Evolutionary conservation across 1,284 basidiomycete species (phyloP), one percentile per base, ranked within the genome.

Genomic region (Apiotrichum domesticum): DNA sequence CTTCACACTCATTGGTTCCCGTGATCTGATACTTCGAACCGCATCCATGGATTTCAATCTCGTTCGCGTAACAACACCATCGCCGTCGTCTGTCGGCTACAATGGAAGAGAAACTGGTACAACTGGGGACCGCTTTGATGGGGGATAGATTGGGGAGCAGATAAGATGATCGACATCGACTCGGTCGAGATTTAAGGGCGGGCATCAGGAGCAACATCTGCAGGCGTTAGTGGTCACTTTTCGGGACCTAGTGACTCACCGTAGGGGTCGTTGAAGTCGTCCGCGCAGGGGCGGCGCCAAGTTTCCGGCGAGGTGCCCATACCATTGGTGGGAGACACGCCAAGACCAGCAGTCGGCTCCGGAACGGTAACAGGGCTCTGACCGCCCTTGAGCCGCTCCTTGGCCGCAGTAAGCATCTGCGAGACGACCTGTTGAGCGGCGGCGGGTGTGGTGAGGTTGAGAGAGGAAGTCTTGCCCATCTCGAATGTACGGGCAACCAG

Each of bases 191-290:
- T 29, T 42, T n/a, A 49, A n/a, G 47, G 47, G 35, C 47, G 47
- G 15, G 47, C 47, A 13, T 49, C 47, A 34, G 47, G 47, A n/a
- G 47, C 47, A 9, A 49, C 47, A 8, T 49, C 47, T 49, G 15
- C 7, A 32, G n/a, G n/a, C 35, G 35, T 40, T 21, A 49, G 47
- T 10, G 3, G 15, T 4, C 35, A 14, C 2, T 32, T 29, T 13
- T 7, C 9, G 6, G 13, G 8, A 21, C 34, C 6, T 15, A 13
- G 32, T 5, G 3, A 35, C 47, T 49, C 21, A 49, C 47, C 47
- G 11, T 49, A 49, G n/a, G 47, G 47, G 35, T 49, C 47, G 47
- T 49, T 49, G 47, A 49, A 49, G 47, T 49, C 47, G 47, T 49
- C 35, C 3, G 15, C 35, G 47, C 47, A 21, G 1, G 47, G 47